Conservation (phyloP, 2,329 filamentous ascomycete genomes). For the Diaporthe sp. region DNA sequence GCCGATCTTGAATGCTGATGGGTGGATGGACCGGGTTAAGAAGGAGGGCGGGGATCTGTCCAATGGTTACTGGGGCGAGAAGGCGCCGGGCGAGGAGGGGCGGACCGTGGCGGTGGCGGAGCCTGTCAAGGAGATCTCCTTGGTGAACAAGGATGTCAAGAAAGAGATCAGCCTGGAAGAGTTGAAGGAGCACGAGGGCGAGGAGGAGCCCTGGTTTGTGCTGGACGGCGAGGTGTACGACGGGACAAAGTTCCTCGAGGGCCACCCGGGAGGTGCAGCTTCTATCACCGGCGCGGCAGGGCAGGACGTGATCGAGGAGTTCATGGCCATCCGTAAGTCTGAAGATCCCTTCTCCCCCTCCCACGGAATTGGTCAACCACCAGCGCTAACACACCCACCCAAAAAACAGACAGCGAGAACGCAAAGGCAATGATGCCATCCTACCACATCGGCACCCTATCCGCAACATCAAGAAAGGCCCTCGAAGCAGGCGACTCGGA, state of each 20-base stretch:
- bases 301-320: conserved; percentile 87
- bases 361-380: background rate
- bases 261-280: conserved; percentile 87
- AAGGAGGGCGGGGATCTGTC: conserved; percentile 82
- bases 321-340: conserved; percentile 87
- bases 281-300: conserved; percentile 89
- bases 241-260: conserved; percentile 83
- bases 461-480: conserved; percentile 66
- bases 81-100: conserved; percentile 63
- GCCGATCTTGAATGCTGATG: conserved; percentile 80
- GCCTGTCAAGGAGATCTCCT: conserved; percentile 75
- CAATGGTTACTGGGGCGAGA: conserved; percentile 90
- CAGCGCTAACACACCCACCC: conserved; percentile 47
- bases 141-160: conserved; percentile 79
- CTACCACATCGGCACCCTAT: conserved; percentile 87
- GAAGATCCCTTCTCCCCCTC: background rate
- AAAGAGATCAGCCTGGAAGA: conserved; percentile 78
- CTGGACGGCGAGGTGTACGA: conserved; percentile 92
- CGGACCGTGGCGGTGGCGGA: conserved; percentile 59
- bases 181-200: conserved; percentile 75
- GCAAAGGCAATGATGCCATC: conserved; percentile 90
- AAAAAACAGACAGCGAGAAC: conserved; percentile 84
- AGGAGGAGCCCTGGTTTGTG: conserved; percentile 85
- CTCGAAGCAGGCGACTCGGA: conserved; percentile 63
- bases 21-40: conserved; percentile 95